Evolutionary conservation across 257 asterid genomes (phyloP).

Genomic region (Solanum rostratum): DNA sequence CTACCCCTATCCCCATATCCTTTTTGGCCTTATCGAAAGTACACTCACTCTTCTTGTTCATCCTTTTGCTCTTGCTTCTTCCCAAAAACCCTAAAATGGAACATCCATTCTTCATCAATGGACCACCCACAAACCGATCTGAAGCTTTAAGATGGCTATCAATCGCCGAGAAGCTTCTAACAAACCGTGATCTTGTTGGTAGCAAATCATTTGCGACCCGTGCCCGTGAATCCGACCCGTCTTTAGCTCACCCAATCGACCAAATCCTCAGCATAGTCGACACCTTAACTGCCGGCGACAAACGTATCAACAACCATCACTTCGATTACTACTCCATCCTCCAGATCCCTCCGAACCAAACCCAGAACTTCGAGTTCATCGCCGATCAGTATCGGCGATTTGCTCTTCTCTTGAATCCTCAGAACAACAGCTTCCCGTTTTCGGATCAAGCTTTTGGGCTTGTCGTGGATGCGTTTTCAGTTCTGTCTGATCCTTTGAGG

Average conservation of each 20-base stretch:
- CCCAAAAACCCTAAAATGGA: constrained; percentile 30
- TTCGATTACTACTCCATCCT: constrained; percentile 74
- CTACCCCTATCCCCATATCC: neutral
- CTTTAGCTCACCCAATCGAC: constrained; percentile 43
- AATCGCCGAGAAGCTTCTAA: constrained; percentile 71
- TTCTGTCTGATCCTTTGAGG: constrained; percentile 58
- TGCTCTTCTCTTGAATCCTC: constrained; percentile 52
- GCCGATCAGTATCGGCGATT: constrained; percentile 57
- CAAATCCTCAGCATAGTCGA: constrained; percentile 74
- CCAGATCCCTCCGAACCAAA: constrained; percentile 50
- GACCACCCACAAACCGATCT: constrained; percentile 40
- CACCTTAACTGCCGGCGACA: constrained; percentile 64
- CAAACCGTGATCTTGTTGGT: constrained; percentile 65
- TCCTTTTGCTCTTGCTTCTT: neutral
- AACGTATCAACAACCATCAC: constrained; percentile 48
- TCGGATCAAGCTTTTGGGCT: constrained; percentile 77
- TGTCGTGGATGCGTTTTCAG: constrained; percentile 68
- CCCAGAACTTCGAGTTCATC: constrained; percentile 48
- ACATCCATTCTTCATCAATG: constrained; percentile 50
- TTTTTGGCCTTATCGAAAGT: neutral
- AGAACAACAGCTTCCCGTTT: constrained; percentile 52
- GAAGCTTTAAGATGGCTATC: constrained; percentile 84
- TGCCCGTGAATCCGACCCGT: constrained; percentile 87
- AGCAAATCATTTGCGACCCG: constrained; percentile 87
- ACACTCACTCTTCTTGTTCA: rapidly evolving